Evolutionary conservation across 2,329 filamentous ascomycete genomes (phyloP), one percentile per base, ranked within the genome.

Genomic region (Calonectria pseudoreteaudii): DNA sequence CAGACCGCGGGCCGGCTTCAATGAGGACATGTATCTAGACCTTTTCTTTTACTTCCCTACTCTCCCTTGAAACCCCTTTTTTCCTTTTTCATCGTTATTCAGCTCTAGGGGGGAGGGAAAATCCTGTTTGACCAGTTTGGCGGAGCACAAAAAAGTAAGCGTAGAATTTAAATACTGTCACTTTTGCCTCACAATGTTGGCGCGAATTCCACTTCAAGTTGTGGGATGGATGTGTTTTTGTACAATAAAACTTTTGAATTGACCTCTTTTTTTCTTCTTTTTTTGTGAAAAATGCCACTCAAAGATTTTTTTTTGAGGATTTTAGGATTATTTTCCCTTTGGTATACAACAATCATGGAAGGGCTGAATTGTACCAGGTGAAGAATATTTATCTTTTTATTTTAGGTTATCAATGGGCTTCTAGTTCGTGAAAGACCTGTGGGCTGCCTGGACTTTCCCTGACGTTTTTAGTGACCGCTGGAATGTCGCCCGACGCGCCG

Each of bases 21-120:
- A 77, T 31, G 75, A 77, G 69, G 68, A 73, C 38, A 78, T 80
- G 76, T 79, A 77, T 75, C 66, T 80, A 80, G 78, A 80, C 78
- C 73, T 79, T 74, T 30, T 69, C 41, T 69, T 66, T 70, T 34
- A 47, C 67, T 74, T 74, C 74, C 74, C 74, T 74, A 56, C 58
- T 75, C 62, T 68, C 47, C 62, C 34, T 67, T 34, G 68, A 71
- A 73, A 62, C 70, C 66, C 74, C 72, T 75, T 77, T 58, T 70
- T 75, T 77, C 72, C 72, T 71, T 72, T 71, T 74, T 62, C 23
- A 31, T 74, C 52, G 16, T 73, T 49, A 70, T 78, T 60, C 50
- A 70, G 52, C 70, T 66, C 64, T 52, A 28, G 41, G 52, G 36
- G 49, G 26, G 49, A 44, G 50, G 75, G 71, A 47, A 38, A 50